Conservation (phyloP, 768 basidiomycete genomes). For the Rhizopogon roseolus region DNA sequence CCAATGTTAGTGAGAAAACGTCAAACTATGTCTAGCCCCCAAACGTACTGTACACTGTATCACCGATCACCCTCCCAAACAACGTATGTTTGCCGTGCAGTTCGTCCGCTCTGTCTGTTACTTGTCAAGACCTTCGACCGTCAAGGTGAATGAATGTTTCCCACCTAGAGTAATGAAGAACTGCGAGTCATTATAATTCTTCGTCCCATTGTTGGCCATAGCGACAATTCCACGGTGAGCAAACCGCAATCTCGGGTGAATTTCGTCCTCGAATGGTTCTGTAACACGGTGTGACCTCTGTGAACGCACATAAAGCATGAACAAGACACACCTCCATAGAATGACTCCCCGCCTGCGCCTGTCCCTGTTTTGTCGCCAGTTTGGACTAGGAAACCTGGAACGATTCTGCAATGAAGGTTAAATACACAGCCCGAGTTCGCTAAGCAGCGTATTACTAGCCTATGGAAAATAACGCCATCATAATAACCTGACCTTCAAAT, state of each 20-base stretch:
- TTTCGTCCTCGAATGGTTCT: conserved; percentile 95
- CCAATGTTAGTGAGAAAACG: background rate
- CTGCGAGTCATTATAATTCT: conserved; percentile 90
- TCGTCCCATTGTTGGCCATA: conserved; percentile 88
- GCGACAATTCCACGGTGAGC: conserved; percentile 87
- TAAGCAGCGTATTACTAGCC: conserved; percentile 40
- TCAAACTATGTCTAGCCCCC: background rate
- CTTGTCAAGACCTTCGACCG: background rate
- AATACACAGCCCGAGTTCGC: background rate
- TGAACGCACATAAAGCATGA: background rate
- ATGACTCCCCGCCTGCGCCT: conserved; percentile 89
- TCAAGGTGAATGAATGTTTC: conserved; percentile 4
- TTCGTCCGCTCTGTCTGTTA: conserved; percentile 81
- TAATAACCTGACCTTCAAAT: conserved; percentile 69
- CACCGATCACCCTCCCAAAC: conserved; percentile 86
- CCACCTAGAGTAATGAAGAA: conserved; percentile 91
- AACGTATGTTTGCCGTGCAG: conserved; percentile 92
- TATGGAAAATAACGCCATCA: conserved; percentile 92
- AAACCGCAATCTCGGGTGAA: conserved; percentile 87
- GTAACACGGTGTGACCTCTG: background rate
- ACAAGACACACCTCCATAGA: conserved; percentile 70
- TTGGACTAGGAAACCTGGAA: conserved; percentile 90
- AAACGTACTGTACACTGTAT: conserved; percentile 81
- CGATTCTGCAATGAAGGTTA: conserved; percentile 44
- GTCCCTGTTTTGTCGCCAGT: conserved; percentile 92